Conservation (phyloP, 2,329 filamentous ascomycete species). For the Scytalidium sp. region DNA sequence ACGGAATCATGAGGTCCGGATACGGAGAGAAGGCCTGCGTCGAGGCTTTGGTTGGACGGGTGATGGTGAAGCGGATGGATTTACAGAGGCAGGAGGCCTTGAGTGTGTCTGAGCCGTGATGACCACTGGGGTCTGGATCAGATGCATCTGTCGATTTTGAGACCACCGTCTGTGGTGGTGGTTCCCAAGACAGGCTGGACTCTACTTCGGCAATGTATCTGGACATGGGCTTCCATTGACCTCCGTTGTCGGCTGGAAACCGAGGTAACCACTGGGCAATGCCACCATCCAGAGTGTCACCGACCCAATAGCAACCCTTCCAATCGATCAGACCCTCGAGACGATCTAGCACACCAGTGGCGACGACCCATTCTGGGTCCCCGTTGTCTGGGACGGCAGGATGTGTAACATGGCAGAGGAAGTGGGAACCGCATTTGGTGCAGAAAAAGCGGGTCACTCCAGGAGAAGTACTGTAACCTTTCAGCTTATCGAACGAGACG, state of each 20-base stretch:
- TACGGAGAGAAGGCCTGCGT: constrained; percentile 42
- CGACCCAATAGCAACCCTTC: constrained; percentile 19
- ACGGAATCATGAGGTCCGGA: constrained; percentile 52
- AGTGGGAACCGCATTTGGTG: constrained; percentile 44
- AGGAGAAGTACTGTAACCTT: constrained; percentile 39
- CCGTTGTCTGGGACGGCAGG: constrained; percentile 3
- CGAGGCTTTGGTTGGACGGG: constrained; percentile 48
- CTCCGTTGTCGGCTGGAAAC: constrained; percentile 11
- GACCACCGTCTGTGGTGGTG: constrained; percentile 1
- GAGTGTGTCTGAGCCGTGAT: constrained; percentile 30
- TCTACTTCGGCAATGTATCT: constrained; percentile 8
- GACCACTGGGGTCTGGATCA: neutral
- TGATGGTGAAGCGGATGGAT: constrained; percentile 53
- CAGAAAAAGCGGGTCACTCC: constrained; percentile 45
- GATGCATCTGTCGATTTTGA: constrained; percentile 2
- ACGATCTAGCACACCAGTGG: constrained; percentile 30
- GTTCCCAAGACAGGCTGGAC: constrained; percentile 9
- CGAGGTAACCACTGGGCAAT: constrained; percentile 9
- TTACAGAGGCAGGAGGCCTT: constrained; percentile 52
- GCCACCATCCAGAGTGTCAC: constrained; percentile 1
- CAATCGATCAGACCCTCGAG: constrained; percentile 23
- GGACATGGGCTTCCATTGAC: constrained; percentile 11
- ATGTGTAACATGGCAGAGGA: constrained; percentile 26
- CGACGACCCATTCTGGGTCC: constrained; percentile 21
- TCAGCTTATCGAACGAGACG: constrained; percentile 25